A percentile compares a stretch with the other conserved stretches of the same genome.
phyloP scores from a whole-genome alignment of 2,329 filamentous ascomycete genomes.

The Fusarium verticillioides region DNA sequence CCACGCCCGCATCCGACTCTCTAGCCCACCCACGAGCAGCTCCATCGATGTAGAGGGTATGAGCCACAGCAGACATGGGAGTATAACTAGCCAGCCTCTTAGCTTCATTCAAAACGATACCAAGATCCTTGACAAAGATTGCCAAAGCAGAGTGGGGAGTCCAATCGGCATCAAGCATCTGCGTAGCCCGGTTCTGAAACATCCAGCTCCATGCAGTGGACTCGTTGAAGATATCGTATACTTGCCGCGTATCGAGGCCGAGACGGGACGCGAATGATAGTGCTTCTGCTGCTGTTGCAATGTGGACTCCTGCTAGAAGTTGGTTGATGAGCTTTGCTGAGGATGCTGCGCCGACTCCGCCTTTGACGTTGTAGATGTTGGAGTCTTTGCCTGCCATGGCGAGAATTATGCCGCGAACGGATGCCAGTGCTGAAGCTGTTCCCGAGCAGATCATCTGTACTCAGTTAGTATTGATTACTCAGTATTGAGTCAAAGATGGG shows the following conservation, averaged over 20 bases:
- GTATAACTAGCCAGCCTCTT: background rate
- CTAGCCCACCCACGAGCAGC: background rate
- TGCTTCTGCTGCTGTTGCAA: background rate
- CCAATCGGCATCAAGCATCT: background rate
- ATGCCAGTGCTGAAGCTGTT: fast-evolving
- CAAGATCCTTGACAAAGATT: background rate
- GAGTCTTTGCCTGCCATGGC: background rate
- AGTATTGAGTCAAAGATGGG: background rate
- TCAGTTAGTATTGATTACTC: fast-evolving
- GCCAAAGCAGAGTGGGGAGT: background rate
- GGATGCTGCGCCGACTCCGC: background rate
- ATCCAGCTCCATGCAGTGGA: background rate
- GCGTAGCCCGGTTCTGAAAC: background rate
- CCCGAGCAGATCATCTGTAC: background rate
- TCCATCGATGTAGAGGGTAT: background rate
- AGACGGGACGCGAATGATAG: background rate
- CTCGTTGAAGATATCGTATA: background rate
- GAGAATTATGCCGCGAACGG: background rate
- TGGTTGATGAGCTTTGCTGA: conserved; percentile 1
- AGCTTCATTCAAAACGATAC: background rate
- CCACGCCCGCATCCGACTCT: background rate
- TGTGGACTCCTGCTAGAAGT: background rate
- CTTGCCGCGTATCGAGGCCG: background rate
- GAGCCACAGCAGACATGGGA: background rate
- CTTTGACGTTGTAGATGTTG: background rate